A percentile compares a stretch with the other conserved stretches of the same genome.
phyloP scores from a whole-genome alignment of 345 rosid species.

The Dipteronia dyeriana region DNA sequence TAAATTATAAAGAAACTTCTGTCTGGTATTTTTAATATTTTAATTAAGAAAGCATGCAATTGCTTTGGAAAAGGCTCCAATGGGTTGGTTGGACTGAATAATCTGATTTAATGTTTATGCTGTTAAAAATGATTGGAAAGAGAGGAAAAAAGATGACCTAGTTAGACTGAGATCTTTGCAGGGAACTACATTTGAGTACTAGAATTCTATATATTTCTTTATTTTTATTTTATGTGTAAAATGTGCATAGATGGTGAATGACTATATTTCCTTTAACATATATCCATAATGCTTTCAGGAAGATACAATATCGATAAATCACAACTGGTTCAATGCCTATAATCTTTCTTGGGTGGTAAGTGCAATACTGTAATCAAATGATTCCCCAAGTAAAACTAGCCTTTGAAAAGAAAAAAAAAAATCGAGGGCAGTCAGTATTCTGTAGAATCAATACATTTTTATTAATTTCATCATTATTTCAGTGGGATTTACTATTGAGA shows the following conservation, averaged over 20 bases:
- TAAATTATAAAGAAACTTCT: not conserved
- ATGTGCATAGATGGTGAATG: not conserved
- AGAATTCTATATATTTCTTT: not conserved
- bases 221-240: not conserved
- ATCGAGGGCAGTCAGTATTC: not conserved
- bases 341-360: conserved; percentile 90
- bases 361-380: conserved; percentile 7
- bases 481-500: conserved; percentile 83
- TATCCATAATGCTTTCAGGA: conserved; percentile 54
- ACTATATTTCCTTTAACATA: conserved; percentile 12
- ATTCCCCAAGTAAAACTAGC: conserved; percentile 16
- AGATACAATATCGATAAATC: conserved; percentile 91
- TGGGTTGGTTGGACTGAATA: not conserved
- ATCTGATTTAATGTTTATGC: not conserved
- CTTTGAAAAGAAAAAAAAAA: conserved; percentile 4
- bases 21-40: not conserved
- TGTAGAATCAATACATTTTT: not conserved
- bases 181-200: not conserved
- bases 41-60: not conserved
- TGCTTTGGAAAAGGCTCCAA: conserved; percentile 1
- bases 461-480: conserved; percentile 25
- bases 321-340: conserved; percentile 90
- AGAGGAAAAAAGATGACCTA: not conserved
- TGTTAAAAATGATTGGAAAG: not conserved
- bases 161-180: not conserved